These are phyloP conservation scores for Grosmannia serpens DNA, from an alignment of 2,329 filamentous ascomycete genomes.

Conservation along the genomic window DNA sequence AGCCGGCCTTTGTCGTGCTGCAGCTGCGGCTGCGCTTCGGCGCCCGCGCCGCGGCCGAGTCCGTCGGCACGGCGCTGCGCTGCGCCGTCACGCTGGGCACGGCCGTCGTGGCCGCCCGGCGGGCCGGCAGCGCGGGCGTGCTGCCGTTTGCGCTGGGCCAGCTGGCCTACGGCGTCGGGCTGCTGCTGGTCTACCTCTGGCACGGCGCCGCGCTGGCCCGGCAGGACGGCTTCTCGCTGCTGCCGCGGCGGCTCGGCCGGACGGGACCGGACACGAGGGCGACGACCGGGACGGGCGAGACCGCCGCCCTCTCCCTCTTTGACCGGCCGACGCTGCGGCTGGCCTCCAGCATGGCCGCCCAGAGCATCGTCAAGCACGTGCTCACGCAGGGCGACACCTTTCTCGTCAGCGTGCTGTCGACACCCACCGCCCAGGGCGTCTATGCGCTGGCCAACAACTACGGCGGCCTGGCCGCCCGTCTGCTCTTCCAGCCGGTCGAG, in stretches of 20 bases:
- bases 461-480: conserved; percentile 74
- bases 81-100: conserved; percentile 63
- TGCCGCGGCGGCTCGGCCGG: conserved; percentile 31
- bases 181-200: conserved; percentile 60
- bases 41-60: conserved; percentile 72
- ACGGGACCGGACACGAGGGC: neutral
- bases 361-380: conserved; percentile 83
- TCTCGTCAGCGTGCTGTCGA: conserved; percentile 67
- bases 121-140: conserved; percentile 36
- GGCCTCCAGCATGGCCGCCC: conserved; percentile 71
- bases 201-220: conserved; percentile 46
- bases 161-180: conserved; percentile 56
- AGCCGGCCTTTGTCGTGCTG: conserved; percentile 81
- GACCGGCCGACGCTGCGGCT: conserved; percentile 60
- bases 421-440: conserved; percentile 71
- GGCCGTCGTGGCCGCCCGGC: conserved; percentile 44
- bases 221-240: conserved; percentile 55
- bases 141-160: conserved; percentile 87
- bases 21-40: conserved; percentile 73
- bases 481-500: conserved; percentile 90
- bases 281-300: neutral
- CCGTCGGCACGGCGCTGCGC: conserved; percentile 64
- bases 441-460: conserved; percentile 94
- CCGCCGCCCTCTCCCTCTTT: conserved; percentile 44
- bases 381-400: conserved; percentile 92